Conservation (phyloP, 2,329 filamentous ascomycete genomes). For the Leptographium lundbergii region DNA sequence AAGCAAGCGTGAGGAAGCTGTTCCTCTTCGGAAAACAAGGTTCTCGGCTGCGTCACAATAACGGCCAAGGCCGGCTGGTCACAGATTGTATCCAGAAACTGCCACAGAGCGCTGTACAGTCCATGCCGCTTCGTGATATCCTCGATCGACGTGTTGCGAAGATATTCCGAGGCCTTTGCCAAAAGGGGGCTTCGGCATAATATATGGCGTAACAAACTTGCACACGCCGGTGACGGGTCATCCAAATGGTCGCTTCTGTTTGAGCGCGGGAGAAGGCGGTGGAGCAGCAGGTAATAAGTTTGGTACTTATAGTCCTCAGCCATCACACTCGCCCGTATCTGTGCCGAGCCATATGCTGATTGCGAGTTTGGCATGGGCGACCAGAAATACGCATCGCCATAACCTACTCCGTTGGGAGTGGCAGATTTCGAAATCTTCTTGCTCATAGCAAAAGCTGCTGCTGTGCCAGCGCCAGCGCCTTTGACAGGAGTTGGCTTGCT, state of each 20-base stretch:
- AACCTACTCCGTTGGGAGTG: slow-evolving; percentile 3
- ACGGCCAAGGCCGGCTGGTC: slow-evolving; percentile 18
- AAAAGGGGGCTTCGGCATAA: slow-evolving; percentile 15
- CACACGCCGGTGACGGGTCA: not conserved
- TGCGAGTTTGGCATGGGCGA: not conserved
- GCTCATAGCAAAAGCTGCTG: not conserved
- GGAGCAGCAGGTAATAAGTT: not conserved
- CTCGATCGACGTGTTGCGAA: slow-evolving; percentile 15
- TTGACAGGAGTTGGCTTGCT: not conserved
- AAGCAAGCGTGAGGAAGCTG: slow-evolving; percentile 25
- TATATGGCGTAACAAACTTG: not conserved
- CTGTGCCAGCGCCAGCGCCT: not conserved
- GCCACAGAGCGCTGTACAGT: slow-evolving; percentile 25
- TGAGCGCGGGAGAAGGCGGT: not conserved
- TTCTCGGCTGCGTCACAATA: slow-evolving; percentile 21
- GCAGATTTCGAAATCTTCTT: not conserved
- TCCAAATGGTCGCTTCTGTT: not conserved
- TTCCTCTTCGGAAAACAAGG: slow-evolving; percentile 19
- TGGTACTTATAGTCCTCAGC: not conserved
- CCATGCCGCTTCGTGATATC: slow-evolving; percentile 14
- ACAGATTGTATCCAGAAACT: slow-evolving; percentile 24
- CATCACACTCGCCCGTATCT: too few species aligned
- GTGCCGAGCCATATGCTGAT: too few species aligned
- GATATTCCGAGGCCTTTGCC: slow-evolving; percentile 12
- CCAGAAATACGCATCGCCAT: not conserved